Evolutionary conservation across 106 monocot genomes (phyloP), one percentile per base, ranked within the genome.

Genomic region (Dioscorea alata): DNA sequence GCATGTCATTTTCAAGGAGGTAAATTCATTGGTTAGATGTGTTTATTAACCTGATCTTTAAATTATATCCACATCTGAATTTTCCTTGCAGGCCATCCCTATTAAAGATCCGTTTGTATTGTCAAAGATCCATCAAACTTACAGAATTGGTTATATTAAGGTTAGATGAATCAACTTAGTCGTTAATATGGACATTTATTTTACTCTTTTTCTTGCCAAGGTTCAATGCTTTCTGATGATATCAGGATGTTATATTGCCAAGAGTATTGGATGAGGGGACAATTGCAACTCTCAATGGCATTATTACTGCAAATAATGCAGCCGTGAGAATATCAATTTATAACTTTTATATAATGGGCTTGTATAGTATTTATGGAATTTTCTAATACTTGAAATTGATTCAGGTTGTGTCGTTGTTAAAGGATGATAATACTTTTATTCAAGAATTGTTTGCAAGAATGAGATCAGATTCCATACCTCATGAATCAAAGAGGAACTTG

Each of bases 1-100:
- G 35, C 89, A 97, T 73, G 89, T 92, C 53, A 80, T 83, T 70
- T 92, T 89, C 49, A 97, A 97, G 68, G 97, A 97, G 97, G 92
- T 92, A 71, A 57, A 17, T 57, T 64, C 54, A 18, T 64, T 54
- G 22, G 16, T 57, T 6, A 3, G 9, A 42, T 42, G 10, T 42
- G 42, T 42, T 3, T 42, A 42, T 42, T 0, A 42, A 42, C 42
- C 42, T 42, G 42, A 42, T 3, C 5, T 42, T 5, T 42, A 42
- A 10, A 42, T 6, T 42, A 42, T 42, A 50, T 8, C 33, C 50
- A 12, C 6, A 18, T 18, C 56, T 28, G 56, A 49, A 19, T 34
- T 72, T 64, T 69, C 62, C 54, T 74, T 72, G 33, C 69, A 85
- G 85, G 81, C 74, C 49, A 87, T 79, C 68, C 82, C 80, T 53